These are phyloP conservation scores for Pythium dissotocum DNA, from an alignment of 352 stramenopile species.

Conservation along the genomic window DNA sequence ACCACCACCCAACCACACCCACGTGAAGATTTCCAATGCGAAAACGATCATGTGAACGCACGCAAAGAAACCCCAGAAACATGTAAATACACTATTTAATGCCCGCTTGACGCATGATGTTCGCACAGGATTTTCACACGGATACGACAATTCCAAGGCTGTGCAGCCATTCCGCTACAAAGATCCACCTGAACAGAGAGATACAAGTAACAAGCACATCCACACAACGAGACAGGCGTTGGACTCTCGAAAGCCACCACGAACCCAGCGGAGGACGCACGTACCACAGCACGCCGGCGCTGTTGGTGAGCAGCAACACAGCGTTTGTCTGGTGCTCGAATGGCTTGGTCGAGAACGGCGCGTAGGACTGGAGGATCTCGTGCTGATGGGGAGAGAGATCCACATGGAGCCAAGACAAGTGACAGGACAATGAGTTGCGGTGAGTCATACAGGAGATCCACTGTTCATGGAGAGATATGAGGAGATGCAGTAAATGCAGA, in stretches of 20 bases:
- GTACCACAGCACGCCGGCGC: conserved; percentile 42
- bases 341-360: conserved; percentile 44
- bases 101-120: not conserved
- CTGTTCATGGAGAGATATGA: not conserved
- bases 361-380: conserved; percentile 52
- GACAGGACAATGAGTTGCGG: not conserved
- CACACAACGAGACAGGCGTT: conserved; percentile 9
- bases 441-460: not conserved
- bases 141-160: conserved; percentile 30
- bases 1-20: not conserved
- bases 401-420: not conserved
- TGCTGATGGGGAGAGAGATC: conserved; percentile 28
- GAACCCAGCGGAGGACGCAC: conserved; percentile 23
- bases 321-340: conserved; percentile 23
- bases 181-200: conserved; percentile 35
- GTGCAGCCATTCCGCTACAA: conserved; percentile 40
- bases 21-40: conserved; percentile 8
- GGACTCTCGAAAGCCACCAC: conserved; percentile 12
- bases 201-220: not conserved
- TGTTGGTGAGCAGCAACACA: conserved; percentile 52
- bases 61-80: not conserved
- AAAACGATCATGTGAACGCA: conserved; percentile 7
- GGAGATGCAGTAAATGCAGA: not conserved
- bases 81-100: conserved; percentile 30
- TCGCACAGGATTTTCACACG: conserved; percentile 14